Percentiles rank a stretch among this genome's conserved stretches.
Evolutionary conservation across 805 yeast species (phyloP).

Genomic region (Priceomyces haplophilus): DNA sequence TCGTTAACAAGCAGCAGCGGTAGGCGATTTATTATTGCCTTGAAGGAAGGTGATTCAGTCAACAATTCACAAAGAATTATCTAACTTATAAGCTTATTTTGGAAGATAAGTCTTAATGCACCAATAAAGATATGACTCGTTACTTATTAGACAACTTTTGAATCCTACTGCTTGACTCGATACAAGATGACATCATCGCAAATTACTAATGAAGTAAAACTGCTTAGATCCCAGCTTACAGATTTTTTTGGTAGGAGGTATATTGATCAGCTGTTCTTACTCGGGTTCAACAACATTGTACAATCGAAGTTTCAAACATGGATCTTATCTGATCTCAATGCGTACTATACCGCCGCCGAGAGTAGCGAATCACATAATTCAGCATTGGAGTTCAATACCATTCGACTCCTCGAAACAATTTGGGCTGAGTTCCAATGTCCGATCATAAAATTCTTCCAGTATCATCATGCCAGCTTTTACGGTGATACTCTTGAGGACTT

Average conservation of each 20-base stretch:
- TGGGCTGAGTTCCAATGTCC: slow-evolving; percentile 69
- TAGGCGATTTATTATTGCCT: no score
- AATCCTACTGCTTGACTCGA: no score
- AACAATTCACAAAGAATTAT: no score
- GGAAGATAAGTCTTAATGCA: no score
- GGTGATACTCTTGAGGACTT: slow-evolving; percentile 15
- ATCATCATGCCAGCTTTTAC: slow-evolving; percentile 28
- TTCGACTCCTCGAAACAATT: slow-evolving; percentile 38
- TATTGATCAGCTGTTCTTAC: slow-evolving; percentile 42
- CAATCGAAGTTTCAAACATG: slow-evolving; percentile 46
- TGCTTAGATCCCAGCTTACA: slow-evolving; percentile 17
- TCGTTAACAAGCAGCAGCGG: no score
- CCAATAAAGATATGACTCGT: no score
- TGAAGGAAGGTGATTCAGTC: no score
- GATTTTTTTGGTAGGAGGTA: slow-evolving; percentile 17
- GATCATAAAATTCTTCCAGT: slow-evolving; percentile 54
- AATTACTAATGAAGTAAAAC: slow-evolving; percentile 14
- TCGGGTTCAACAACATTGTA: slow-evolving; percentile 48
- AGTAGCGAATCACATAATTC: not conserved
- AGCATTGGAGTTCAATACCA: slow-evolving; percentile 34
- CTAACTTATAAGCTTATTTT: no score
- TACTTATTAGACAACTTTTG: no score
- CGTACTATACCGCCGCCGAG: slow-evolving; percentile 20
- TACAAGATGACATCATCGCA: not conserved
- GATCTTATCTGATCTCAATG: slow-evolving; percentile 35